Evolutionary conservation across 805 yeast genomes (phyloP), one percentile per base, ranked within the genome.

Genomic region (Maudiozyma barnettii): DNA sequence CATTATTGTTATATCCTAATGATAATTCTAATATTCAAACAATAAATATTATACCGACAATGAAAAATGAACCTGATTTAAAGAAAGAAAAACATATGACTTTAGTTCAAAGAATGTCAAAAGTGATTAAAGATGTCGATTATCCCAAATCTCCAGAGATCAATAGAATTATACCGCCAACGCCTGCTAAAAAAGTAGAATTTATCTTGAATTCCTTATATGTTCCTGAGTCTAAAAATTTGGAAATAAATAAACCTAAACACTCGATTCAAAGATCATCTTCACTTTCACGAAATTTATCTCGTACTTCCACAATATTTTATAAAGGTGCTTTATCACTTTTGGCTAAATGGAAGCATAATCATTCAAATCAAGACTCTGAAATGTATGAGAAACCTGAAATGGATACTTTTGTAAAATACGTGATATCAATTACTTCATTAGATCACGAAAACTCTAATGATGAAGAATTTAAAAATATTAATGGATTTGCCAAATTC

Each of bases 181-280:
- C 89, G 0, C 90, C 87, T 0, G 79, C 78, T 8, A 81, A 76
- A 58, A 80, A 77, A 51, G 74, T 80, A 73, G 81, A 77, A 33
- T 52, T 71, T 38, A 61, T 65, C 5, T 53, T 70, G 14, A 60
- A 60, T 8, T 51, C 68, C 3, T 57, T 64, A 3, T 58, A 60
- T 5, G 43, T 59, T 6, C 53, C 64, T 2, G 62, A 58, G 8
- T 51, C 49, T 2, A 47, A 45, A 18, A 33, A 36, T 12, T 14
- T 18, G 3, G 30, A 22, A 23, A 33, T n/a, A 13, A 14, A 42
- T 13, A n/a, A 18, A 20, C 13, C 13, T 30, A 30, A 19, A 33
- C 16, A 14, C 13, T 16, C 18, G 13, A 19, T 38, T 13, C 16
- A 21, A 20, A 20, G 41, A 38, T 38, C 41, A 12, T 16, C 41